A percentile compares a stretch with the other conserved stretches of the same genome.
These are phyloP conservation scores for Lecanicillium sp. DNA, from an alignment of 2,329 filamentous ascomycete species.

Conservation along the genomic window DNA sequence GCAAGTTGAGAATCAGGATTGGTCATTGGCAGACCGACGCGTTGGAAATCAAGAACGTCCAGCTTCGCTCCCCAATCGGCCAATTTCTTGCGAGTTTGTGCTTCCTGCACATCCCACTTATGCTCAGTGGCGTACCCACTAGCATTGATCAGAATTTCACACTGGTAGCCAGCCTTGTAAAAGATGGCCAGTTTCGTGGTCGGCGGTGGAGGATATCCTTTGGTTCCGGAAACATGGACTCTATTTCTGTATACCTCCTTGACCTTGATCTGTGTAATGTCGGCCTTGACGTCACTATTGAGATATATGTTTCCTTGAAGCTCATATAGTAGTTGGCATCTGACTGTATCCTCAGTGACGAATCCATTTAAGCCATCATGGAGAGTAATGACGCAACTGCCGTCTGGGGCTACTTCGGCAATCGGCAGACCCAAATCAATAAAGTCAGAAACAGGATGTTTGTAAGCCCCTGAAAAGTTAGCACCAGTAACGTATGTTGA, in stretches of 20 bases:
- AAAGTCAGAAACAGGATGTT: slow-evolving; percentile 12
- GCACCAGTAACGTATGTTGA: slow-evolving; percentile 41
- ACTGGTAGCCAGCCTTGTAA: slow-evolving; percentile 38
- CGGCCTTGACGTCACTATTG: slow-evolving; percentile 38
- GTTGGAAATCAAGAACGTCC: slow-evolving; percentile 32
- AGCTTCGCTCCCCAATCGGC: no score
- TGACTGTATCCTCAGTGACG: slow-evolving; percentile 27
- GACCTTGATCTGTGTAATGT: slow-evolving; percentile 26
- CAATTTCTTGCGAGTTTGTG: slow-evolving; percentile 18
- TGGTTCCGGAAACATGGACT: slow-evolving; percentile 31
- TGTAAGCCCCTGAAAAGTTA: slow-evolving; percentile 37
- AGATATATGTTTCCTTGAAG: slow-evolving; percentile 38
- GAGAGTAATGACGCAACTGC: slow-evolving; percentile 39
- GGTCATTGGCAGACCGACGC: slow-evolving; percentile 22
- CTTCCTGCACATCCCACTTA: slow-evolving; percentile 41
- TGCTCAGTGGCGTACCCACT: slow-evolving; percentile 11
- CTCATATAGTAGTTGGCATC: slow-evolving; percentile 40
- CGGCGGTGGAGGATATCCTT: slow-evolving; percentile 34
- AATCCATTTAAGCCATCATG: slow-evolving; percentile 34
- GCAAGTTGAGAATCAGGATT: slow-evolving; percentile 30
- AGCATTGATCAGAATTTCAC: slow-evolving; percentile 23
- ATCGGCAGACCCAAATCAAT: slow-evolving; percentile 37
- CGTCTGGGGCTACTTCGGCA: slow-evolving; percentile 36
- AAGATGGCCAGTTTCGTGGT: slow-evolving; percentile 45
- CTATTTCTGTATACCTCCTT: slow-evolving; percentile 25